A percentile compares a stretch with the other conserved stretches of the same genome.
phyloP scores from a whole-genome alignment of 2,329 filamentous ascomycete genomes.

The Aspergillus tanneri region DNA sequence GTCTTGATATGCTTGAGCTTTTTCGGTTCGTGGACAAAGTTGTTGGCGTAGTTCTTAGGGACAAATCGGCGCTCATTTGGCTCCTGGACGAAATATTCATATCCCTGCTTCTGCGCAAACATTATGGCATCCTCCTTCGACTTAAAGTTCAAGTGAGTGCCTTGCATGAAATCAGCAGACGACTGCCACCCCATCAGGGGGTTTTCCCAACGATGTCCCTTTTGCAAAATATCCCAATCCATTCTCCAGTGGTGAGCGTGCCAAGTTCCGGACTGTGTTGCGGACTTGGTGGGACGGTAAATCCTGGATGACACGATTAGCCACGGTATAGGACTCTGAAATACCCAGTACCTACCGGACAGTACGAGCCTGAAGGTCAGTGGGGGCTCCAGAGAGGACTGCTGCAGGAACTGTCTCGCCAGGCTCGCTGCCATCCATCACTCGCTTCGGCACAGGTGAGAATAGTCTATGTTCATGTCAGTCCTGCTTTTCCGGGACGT shows the following conservation, averaged over 20 bases:
- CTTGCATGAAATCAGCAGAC: slow-evolving; percentile 91
- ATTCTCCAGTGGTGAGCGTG: slow-evolving; percentile 85
- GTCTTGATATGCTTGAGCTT: slow-evolving; percentile 86
- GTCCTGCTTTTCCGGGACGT: slow-evolving; percentile 12
- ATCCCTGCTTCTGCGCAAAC: slow-evolving; percentile 98
- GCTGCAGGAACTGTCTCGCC: slow-evolving; percentile 73
- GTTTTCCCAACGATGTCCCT: slow-evolving; percentile 98
- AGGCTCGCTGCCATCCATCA: slow-evolving; percentile 89
- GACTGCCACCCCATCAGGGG: slow-evolving; percentile 98
- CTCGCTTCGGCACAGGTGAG: slow-evolving; percentile 82
- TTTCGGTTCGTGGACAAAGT: slow-evolving; percentile 81
- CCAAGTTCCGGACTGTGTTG: slow-evolving; percentile 91
- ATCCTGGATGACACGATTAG: slow-evolving; percentile 61
- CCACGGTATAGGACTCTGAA: background rate
- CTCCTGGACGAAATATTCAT: slow-evolving; percentile 98
- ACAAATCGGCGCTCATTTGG: slow-evolving; percentile 82
- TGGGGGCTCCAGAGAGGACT: slow-evolving; percentile 84
- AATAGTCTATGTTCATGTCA: slow-evolving; percentile 63
- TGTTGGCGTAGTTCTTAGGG: slow-evolving; percentile 95
- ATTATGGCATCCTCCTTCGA: slow-evolving; percentile 89
- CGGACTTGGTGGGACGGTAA: slow-evolving; percentile 87
- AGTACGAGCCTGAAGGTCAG: slow-evolving; percentile 88
- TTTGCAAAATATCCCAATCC: slow-evolving; percentile 94
- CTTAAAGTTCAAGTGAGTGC: slow-evolving; percentile 85
- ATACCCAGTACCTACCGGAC: slow-evolving; percentile 67